Percentiles rank a stretch among this genome's conserved stretches.
Conservation (phyloP, 1,139 yeast species). For the Suhomyces bribrorum region DNA sequence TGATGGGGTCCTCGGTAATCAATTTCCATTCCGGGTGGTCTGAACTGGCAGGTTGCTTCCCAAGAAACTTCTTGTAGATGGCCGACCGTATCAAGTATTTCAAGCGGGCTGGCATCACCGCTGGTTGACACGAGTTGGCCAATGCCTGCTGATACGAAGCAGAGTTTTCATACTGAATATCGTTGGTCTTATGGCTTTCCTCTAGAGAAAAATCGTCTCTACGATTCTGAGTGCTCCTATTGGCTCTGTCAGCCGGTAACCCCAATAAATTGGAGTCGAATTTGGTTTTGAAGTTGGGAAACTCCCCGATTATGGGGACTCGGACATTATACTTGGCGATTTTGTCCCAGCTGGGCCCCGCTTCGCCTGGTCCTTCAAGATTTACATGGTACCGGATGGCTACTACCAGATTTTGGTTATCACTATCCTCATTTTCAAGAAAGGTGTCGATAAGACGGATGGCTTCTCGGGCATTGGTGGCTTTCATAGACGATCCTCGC, state of each 20-base stretch:
- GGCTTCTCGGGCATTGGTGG: constrained; percentile 60
- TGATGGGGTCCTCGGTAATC: constrained; percentile 55
- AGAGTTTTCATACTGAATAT: constrained; percentile 39
- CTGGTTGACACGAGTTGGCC: constrained; percentile 34
- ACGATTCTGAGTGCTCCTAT: constrained; percentile 10
- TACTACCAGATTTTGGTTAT: constrained; percentile 13
- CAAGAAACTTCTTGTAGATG: constrained; percentile 46
- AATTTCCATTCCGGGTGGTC: constrained; percentile 46
- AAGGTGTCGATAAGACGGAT: constrained; percentile 52
- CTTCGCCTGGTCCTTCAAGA: constrained; percentile 37
- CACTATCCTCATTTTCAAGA: constrained; percentile 24
- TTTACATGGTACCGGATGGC: constrained; percentile 22
- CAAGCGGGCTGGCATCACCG: constrained; percentile 51
- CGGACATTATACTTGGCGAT: constrained; percentile 47
- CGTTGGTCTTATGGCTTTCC: constrained; percentile 21
- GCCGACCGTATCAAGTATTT: constrained; percentile 53
- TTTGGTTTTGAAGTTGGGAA: constrained; percentile 45
- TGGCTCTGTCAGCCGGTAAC: constrained; percentile 9
- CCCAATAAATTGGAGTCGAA: constrained; percentile 34
- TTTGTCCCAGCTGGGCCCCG: constrained; percentile 52
- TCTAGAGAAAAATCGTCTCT: constrained; percentile 11
- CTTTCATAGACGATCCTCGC: constrained; percentile 54
- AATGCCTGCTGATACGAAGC: constrained; percentile 29
- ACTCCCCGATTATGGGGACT: constrained; percentile 47
- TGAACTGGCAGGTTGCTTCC: constrained; percentile 21